Evolutionary conservation across 2,329 filamentous ascomycete genomes (phyloP).

Genomic region (Penicillium sp.): DNA sequence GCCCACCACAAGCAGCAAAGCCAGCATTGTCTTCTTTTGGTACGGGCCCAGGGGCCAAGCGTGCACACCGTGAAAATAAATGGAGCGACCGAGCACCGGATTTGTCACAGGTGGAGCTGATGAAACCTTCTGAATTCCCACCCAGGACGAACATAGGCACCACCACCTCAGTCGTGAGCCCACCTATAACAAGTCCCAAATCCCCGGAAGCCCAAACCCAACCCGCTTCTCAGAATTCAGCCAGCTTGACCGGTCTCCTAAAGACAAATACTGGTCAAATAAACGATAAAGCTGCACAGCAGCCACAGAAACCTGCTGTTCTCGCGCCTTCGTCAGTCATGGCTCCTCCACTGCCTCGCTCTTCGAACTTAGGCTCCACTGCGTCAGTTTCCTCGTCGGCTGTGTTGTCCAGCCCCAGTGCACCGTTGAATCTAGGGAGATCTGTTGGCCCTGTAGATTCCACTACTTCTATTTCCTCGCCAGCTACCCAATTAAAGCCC

Average conservation of each 20-base stretch:
- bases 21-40: background rate
- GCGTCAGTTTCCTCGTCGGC: background rate
- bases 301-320: background rate
- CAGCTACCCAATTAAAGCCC: background rate
- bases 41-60: background rate
- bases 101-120: constrained; percentile 36
- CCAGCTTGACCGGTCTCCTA: background rate
- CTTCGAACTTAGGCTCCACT: background rate
- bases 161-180: background rate
- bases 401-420: background rate
- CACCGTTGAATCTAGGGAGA: background rate
- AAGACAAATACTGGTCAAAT: background rate
- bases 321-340: background rate
- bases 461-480: no score
- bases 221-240: background rate
- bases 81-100: constrained; percentile 37
- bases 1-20: background rate
- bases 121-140: constrained; percentile 35
- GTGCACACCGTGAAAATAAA: constrained; percentile 7
- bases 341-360: background rate
- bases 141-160: constrained; percentile 6
- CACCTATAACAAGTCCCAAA: background rate
- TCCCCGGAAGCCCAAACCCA: background rate
- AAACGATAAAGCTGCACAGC: background rate
- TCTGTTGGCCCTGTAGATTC: background rate